phyloP scores from a whole-genome alignment of 371 early-diverging fungal genomes.

The Haplosporangium sp. region DNA sequence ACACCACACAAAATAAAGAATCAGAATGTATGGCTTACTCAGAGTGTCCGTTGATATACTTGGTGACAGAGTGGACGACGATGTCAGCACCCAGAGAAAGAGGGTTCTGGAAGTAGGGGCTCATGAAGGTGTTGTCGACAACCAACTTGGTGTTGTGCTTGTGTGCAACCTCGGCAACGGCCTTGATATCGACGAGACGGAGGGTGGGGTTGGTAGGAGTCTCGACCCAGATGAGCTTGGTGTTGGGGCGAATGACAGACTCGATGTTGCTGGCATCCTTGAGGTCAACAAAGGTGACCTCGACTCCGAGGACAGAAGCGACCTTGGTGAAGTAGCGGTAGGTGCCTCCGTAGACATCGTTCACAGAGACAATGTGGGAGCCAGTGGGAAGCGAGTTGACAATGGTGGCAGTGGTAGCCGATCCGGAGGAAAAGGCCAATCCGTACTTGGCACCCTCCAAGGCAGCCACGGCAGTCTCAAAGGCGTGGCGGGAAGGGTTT shows the following conservation, averaged over 20 bases:
- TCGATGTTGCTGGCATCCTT: constrained; percentile 77
- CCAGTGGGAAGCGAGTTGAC: constrained; percentile 79
- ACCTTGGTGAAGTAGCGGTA: constrained; percentile 97
- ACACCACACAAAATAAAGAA: neutral
- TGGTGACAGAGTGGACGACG: constrained; percentile 98
- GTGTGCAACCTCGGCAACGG: constrained; percentile 87
- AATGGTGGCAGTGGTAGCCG: constrained; percentile 92
- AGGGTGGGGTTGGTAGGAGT: constrained; percentile 98
- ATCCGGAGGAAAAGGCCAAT: constrained; percentile 96
- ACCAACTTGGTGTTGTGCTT: constrained; percentile 82
- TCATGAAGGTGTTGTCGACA: constrained; percentile 99
- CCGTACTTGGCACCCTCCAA: constrained; percentile 91
- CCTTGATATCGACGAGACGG: constrained; percentile 91
- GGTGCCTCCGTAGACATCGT: constrained; percentile 98
- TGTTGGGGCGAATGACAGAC: constrained; percentile 77
- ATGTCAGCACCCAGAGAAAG: constrained; percentile 94
- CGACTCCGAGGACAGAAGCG: constrained; percentile 75
- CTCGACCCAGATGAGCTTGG: constrained; percentile 94
- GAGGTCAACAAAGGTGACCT: constrained; percentile 92
- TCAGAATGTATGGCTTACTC: constrained; percentile 60
- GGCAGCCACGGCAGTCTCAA: constrained; percentile 93
- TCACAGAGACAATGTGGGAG: constrained; percentile 90
- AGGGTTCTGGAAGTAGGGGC: constrained; percentile 96
- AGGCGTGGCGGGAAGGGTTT: constrained; percentile 92
- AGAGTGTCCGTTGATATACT: constrained; percentile 98